Conservation (phyloP, 176 grass and related monocot species). For the Oryza glumipatula region DNA sequence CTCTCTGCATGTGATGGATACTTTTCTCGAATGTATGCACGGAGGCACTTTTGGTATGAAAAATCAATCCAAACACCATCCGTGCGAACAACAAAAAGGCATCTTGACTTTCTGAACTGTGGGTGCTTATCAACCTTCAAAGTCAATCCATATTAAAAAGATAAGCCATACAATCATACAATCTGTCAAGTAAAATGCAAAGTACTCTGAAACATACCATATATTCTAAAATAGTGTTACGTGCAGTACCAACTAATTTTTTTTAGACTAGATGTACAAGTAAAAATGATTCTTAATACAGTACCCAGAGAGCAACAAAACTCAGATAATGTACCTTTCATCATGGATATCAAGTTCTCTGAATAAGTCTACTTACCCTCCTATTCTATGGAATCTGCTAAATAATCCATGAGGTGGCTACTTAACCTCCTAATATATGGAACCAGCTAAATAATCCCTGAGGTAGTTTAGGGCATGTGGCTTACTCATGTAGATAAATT, state of each 20-base stretch:
- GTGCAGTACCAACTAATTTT: neutral
- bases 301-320: neutral
- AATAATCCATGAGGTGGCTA: too few species aligned
- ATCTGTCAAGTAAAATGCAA: neutral
- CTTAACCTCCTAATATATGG: too few species aligned
- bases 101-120: constrained; percentile 80
- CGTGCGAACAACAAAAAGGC: constrained; percentile 87
- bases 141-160: constrained; percentile 4
- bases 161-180: neutral
- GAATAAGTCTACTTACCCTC: neutral
- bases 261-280: neutral
- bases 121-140: constrained; percentile 90
- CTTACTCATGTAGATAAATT: neutral
- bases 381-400: neutral
- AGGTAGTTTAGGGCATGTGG: neutral
- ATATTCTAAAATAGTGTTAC: neutral
- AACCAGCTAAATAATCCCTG: neutral
- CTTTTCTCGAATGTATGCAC: constrained; percentile 75
- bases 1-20: constrained; percentile 77
- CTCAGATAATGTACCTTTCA: neutral
- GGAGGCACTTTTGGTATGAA: constrained; percentile 93
- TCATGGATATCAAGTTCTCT: neutral
- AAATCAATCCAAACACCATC: constrained; percentile 95
- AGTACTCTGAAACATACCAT: neutral
- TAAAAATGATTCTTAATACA: constrained; percentile 1